Conservation (phyloP, 2,329 filamentous ascomycete species). For the Teratosphaeria pseudoeucalypti region DNA sequence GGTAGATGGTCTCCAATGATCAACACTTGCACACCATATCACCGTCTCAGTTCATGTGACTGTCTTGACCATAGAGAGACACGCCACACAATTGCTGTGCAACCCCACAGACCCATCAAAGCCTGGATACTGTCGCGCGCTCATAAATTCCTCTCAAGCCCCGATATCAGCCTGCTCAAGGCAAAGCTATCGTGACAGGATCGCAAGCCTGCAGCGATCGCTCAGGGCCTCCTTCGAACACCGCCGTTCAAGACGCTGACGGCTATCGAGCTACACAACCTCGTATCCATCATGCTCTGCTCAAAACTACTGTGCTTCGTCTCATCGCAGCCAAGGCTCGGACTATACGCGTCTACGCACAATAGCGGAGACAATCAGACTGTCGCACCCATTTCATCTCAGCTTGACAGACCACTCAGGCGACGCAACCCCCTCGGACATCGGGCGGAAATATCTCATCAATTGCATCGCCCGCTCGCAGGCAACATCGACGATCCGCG, state of each 20-base stretch:
- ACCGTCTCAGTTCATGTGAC: too few species aligned
- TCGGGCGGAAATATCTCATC: background rate
- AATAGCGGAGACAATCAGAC: background rate
- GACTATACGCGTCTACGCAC: background rate
- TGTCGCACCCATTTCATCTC: background rate
- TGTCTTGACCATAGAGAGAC: too few species aligned
- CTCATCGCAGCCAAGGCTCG: background rate
- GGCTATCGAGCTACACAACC: background rate
- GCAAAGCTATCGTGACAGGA: background rate
- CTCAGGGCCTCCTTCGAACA: background rate
- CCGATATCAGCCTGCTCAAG: background rate
- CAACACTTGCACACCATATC: too few species aligned
- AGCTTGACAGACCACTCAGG: background rate
- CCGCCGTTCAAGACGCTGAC: background rate
- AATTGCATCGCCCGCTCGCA: background rate
- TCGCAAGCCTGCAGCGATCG: background rate
- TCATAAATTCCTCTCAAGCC: background rate
- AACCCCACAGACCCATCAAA: background rate
- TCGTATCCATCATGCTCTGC: background rate
- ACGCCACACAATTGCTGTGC: background rate
- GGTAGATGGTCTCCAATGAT: too few species aligned
- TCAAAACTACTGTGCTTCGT: background rate
- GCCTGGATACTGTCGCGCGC: background rate
- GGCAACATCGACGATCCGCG: background rate
- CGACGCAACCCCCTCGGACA: background rate